Evolutionary conservation across 2,329 filamentous ascomycete genomes (phyloP).

Genomic region (Chaetomium sp.): DNA sequence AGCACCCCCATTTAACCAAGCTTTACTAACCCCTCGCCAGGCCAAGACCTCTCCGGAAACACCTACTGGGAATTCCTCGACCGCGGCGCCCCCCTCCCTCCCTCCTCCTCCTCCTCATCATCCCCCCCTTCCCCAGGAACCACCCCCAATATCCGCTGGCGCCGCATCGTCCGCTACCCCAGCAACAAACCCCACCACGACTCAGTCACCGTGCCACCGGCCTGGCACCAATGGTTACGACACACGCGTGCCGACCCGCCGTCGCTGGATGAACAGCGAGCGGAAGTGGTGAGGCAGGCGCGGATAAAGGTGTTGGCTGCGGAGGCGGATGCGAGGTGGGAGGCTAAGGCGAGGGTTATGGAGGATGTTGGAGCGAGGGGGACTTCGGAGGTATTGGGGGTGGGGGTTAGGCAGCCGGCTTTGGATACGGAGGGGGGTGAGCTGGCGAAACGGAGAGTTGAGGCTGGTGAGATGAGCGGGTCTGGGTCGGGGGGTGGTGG

Average conservation of each 20-base stretch:
- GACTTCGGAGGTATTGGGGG: slow-evolving; percentile 13
- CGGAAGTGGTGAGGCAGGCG: slow-evolving; percentile 46
- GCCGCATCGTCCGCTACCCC: slow-evolving; percentile 57
- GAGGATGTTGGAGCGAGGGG: slow-evolving; percentile 22
- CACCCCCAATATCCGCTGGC: slow-evolving; percentile 38
- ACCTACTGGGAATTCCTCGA: slow-evolving; percentile 64
- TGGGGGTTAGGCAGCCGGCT: slow-evolving; percentile 11
- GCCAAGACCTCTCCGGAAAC: slow-evolving; percentile 58
- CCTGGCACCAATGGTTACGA: slow-evolving; percentile 65
- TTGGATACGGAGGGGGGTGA: not conserved
- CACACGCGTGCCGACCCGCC: slow-evolving; percentile 51
- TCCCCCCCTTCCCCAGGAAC: not conserved
- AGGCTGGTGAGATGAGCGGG: not conserved
- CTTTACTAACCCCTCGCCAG: slow-evolving; percentile 30
- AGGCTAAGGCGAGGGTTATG: slow-evolving; percentile 42
- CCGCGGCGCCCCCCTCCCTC: slow-evolving; percentile 30
- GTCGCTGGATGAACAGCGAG: slow-evolving; percentile 48
- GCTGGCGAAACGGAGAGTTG: not conserved
- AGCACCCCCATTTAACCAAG: not conserved
- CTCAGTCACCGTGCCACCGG: slow-evolving; percentile 51
- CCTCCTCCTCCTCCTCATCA: slow-evolving; percentile 20
- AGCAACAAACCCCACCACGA: slow-evolving; percentile 43
- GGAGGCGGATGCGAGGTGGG: slow-evolving; percentile 58
- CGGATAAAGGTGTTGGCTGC: slow-evolving; percentile 52
- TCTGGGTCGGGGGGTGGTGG: not conserved